These are phyloP conservation scores for Alternaria ventricosa DNA, from an alignment of 2,329 filamentous ascomycete species.

Conservation along the genomic window DNA sequence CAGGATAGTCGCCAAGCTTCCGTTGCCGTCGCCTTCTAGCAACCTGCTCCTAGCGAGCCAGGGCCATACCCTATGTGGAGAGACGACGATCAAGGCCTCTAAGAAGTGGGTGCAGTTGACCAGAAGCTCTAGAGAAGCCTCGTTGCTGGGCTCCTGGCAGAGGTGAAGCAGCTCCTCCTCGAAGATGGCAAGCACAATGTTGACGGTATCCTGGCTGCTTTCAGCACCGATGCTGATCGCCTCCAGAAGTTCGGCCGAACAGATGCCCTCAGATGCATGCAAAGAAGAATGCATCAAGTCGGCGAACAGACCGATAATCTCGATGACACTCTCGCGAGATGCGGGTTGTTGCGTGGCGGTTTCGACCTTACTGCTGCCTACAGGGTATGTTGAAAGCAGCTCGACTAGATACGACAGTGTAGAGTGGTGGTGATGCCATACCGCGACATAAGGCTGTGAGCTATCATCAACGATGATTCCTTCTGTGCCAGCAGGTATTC, in stretches of 20 bases:
- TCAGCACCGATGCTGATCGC: conserved; percentile 50
- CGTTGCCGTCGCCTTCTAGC: conserved; percentile 76
- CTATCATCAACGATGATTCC: conserved; percentile 77
- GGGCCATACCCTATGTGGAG: conserved; percentile 88
- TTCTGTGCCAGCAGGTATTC: conserved; percentile 69
- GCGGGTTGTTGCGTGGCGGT: conserved; percentile 56
- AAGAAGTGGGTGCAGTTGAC: conserved; percentile 83
- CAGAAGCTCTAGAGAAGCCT: conserved; percentile 70
- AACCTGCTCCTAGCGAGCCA: conserved; percentile 83
- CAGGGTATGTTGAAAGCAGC: conserved; percentile 71
- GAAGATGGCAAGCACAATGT: conserved; percentile 82
- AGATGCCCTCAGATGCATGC: conserved; percentile 34
- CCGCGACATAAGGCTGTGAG: conserved; percentile 74
- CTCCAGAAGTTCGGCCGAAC: conserved; percentile 38
- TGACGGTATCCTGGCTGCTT: conserved; percentile 74
- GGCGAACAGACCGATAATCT: conserved; percentile 76
- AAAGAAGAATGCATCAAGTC: conserved; percentile 64
- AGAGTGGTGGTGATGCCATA: conserved; percentile 79
- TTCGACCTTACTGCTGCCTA: conserved; percentile 59
- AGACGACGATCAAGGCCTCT: conserved; percentile 71
- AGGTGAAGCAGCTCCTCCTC: conserved; percentile 67
- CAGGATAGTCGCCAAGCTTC: conserved; percentile 78
- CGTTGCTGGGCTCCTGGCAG: conserved; percentile 61
- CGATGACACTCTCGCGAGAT: conserved; percentile 68
- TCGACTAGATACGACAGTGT: conserved; percentile 80